phyloP scores from a whole-genome alignment of 2,329 filamentous ascomycete genomes.

The Penicillium sp. region DNA sequence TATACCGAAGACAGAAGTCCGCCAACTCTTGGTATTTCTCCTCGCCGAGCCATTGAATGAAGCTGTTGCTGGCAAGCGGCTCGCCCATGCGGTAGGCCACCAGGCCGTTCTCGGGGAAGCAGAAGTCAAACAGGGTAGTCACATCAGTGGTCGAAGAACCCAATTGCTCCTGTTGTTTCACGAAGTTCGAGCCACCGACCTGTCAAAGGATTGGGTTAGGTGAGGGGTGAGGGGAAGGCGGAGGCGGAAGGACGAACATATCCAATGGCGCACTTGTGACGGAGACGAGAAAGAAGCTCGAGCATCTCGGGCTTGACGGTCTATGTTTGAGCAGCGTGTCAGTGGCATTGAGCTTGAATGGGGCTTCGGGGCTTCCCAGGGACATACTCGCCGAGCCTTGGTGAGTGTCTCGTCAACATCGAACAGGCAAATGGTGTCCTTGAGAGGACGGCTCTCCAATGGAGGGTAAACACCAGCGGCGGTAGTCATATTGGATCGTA shows the following conservation, averaged over 20 bases:
- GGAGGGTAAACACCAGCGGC: conserved; percentile 63
- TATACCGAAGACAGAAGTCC: conserved; percentile 63
- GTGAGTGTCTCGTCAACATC: conserved; percentile 95
- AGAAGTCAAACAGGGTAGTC: conserved; percentile 91
- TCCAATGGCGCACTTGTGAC: conserved; percentile 57
- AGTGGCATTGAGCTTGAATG: conserved; percentile 6
- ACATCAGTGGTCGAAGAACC: conserved; percentile 71
- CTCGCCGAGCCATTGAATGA: conserved; percentile 92
- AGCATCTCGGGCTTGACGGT: conserved; percentile 80
- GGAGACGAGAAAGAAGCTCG: conserved; percentile 74
- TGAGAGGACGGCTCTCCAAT: conserved; percentile 80
- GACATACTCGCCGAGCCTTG: conserved; percentile 72
- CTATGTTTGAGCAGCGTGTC: conserved; percentile 47
- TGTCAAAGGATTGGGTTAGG: conserved; percentile 28
- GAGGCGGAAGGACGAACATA: conserved; percentile 28
- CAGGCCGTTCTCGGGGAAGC: conserved; percentile 95
- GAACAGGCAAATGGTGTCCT: conserved; percentile 93
- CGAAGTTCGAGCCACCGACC: conserved; percentile 86
- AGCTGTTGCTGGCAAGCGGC: conserved; percentile 76
- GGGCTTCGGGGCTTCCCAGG: not conserved
- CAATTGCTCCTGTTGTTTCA: conserved; percentile 95
- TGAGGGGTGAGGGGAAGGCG: not conserved
- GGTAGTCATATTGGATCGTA: conserved; percentile 28
- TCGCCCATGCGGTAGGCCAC: conserved; percentile 84
- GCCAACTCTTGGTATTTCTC: conserved; percentile 67